Percentiles rank a stretch among this genome's conserved stretches.
phyloP scores from a whole-genome alignment of 768 basidiomycete species.

The Mycena alexandri region DNA sequence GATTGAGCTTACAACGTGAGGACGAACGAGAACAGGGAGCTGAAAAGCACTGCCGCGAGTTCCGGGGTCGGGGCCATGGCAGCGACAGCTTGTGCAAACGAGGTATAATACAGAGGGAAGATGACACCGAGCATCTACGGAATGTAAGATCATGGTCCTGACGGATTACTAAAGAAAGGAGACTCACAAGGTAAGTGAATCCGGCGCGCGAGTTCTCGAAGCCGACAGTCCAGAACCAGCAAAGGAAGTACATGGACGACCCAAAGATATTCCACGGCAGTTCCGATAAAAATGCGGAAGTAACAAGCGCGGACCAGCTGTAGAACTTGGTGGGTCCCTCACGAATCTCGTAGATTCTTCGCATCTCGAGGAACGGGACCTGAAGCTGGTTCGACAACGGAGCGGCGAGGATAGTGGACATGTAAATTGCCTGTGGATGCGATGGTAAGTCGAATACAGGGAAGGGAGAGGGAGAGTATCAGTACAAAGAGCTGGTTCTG shows the following conservation, averaged over 20 bases:
- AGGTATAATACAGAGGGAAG: constrained; percentile 73
- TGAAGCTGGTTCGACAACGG: constrained; percentile 75
- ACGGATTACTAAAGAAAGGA: not conserved
- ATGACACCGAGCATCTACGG: constrained; percentile 57
- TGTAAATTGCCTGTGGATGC: constrained; percentile 61
- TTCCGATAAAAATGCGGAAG: constrained; percentile 68
- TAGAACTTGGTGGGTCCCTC: constrained; percentile 77
- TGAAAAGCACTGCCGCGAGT: constrained; percentile 70
- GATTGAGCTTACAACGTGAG: constrained; percentile 64
- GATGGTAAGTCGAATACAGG: constrained; percentile 13
- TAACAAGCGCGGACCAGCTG: constrained; percentile 70
- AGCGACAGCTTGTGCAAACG: constrained; percentile 71
- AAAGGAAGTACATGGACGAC: constrained; percentile 70
- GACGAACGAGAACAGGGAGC: constrained; percentile 72
- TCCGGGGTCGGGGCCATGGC: constrained; percentile 71
- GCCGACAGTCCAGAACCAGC: constrained; percentile 81
- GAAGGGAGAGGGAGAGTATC: constrained; percentile 34
- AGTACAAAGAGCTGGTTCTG: constrained; percentile 77
- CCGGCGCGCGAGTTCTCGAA: constrained; percentile 66
- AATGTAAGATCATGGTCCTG: not conserved
- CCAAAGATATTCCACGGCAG: constrained; percentile 73
- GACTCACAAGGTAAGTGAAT: constrained; percentile 63
- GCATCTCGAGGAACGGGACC: constrained; percentile 68
- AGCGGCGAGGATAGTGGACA: constrained; percentile 65
- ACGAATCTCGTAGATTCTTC: constrained; percentile 76